Conservation (phyloP, 768 basidiomycete species). For the Boletus rufocinnamomeus region DNA sequence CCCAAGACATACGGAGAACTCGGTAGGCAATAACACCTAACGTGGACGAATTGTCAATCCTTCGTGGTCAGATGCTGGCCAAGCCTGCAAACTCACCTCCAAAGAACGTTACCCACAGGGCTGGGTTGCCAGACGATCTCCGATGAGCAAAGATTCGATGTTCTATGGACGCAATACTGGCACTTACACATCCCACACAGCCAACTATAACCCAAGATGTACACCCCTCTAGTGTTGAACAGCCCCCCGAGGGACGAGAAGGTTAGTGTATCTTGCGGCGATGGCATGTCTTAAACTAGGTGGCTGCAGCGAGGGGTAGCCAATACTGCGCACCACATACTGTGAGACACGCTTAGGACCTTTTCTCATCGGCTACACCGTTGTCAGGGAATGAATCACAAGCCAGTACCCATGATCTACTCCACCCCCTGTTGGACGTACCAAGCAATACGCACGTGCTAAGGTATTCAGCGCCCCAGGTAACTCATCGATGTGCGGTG, state of each 20-base stretch:
- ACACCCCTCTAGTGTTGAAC: slow-evolving; percentile 36
- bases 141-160: neutral
- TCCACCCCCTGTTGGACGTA: neutral
- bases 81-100: slow-evolving; percentile 41
- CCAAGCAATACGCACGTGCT: neutral
- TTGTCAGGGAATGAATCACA: neutral
- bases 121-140: slow-evolving; percentile 13
- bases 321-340: too few species aligned
- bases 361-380: slow-evolving; percentile 1
- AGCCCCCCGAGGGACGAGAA: neutral
- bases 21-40: slow-evolving; percentile 62
- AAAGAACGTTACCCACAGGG: slow-evolving; percentile 68
- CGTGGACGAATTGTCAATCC: neutral
- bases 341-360: neutral
- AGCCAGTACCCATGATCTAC: neutral
- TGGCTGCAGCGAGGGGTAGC: neutral
- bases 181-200: slow-evolving; percentile 71
- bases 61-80: too few species aligned
- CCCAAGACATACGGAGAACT: slow-evolving; percentile 49
- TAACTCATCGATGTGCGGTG: neutral
- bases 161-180: neutral
- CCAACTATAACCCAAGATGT: slow-evolving; percentile 61
- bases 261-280: slow-evolving; percentile 1
- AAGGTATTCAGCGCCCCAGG: neutral
- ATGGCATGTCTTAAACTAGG: neutral